Evolutionary conservation across 805 yeast species (phyloP), one percentile per base, ranked within the genome.

Genomic region (Saturnispora zaruensis): DNA sequence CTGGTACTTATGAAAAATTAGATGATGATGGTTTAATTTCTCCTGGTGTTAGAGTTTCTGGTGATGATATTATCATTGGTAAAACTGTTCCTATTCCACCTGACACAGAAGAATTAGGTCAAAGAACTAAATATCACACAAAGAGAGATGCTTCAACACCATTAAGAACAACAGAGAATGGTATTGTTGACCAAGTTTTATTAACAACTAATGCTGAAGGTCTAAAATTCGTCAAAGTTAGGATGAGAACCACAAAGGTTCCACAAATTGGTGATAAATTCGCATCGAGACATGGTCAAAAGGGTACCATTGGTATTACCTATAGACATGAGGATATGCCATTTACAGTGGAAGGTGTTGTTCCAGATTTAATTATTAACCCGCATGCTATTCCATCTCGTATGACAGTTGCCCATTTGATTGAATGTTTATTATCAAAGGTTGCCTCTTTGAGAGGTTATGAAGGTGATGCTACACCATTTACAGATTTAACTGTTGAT

Each of bases 301-400:
- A 93, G 74, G 99, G 99, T 84, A 93, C 99, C 20, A 90, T 93
- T 69, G 99, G 99, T 82, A 93, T 93, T 55, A 93, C 99, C 0
- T 93, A 91, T 66, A 81, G 97, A 67, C 93, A 91, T 67, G 99
- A 93, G 69, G 99, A 93, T 67, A 91, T 93, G 98, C 99, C 99
- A 26, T 93, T 93, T 67, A 83, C 95, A 7, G 76, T 87, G 3
- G 95, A 91, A 67, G 99, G 99, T 68, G 70, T 91, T 65, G 97
- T 91, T 36, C 99, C 99, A 6, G 99, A 93, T 72, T 76, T 93
- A 65, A 88, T 93, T 62, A 93, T 93, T 66, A 93, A 93, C 68
- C 99, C 99, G 2, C 99, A 93, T 71, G 99, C 98, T 65, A 93
- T 93, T 78, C 99, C 99, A 59, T 93, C 99, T 51, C 97, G 99